A percentile compares a stretch with the other conserved stretches of the same genome.
Evolutionary conservation across 148 eudicot genomes (phyloP).

Genomic region (Hydrangea macrophylla): DNA sequence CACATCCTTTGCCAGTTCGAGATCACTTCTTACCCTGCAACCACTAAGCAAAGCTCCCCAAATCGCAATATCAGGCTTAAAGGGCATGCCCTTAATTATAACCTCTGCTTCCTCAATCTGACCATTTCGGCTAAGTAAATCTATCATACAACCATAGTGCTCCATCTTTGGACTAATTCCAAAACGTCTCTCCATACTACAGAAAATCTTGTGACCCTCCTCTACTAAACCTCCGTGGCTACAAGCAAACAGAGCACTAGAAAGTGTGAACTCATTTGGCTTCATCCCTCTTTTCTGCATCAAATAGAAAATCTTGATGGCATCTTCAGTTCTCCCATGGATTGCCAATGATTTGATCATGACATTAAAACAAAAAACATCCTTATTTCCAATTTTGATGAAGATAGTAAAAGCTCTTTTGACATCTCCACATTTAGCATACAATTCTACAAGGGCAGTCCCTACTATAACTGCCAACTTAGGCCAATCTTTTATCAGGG

Average conservation of each 20-base stretch:
- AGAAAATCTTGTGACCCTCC: constrained; percentile 33
- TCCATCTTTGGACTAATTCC: constrained; percentile 21
- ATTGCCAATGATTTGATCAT: constrained; percentile 41
- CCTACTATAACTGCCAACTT: constrained; percentile 23
- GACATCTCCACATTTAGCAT: constrained; percentile 43
- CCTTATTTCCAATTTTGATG: constrained; percentile 29
- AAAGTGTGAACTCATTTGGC: constrained; percentile 28
- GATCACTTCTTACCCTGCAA: constrained; percentile 23
- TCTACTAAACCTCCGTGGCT: constrained; percentile 35
- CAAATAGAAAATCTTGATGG: constrained; percentile 26
- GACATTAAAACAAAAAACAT: constrained; percentile 36
- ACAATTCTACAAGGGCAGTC: constrained; percentile 37
- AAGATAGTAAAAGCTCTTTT: constrained; percentile 29
- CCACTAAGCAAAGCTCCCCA: constrained; percentile 42
- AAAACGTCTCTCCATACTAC: constrained; percentile 18
- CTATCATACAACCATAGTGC: constrained; percentile 34
- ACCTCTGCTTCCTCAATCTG: constrained; percentile 26
- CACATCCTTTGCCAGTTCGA: constrained; percentile 27
- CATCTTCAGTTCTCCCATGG: constrained; percentile 34
- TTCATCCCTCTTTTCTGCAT: constrained; percentile 26
- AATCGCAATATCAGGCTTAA: constrained; percentile 31
- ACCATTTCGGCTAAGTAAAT: constrained; percentile 31
- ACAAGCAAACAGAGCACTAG: constrained; percentile 31
- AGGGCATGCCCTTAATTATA: constrained; percentile 25
- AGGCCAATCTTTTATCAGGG: constrained; percentile 23